These are phyloP conservation scores for Heliocybe sulcata DNA, from an alignment of 1,284 basidiomycete genomes.

Conservation along the genomic window DNA sequence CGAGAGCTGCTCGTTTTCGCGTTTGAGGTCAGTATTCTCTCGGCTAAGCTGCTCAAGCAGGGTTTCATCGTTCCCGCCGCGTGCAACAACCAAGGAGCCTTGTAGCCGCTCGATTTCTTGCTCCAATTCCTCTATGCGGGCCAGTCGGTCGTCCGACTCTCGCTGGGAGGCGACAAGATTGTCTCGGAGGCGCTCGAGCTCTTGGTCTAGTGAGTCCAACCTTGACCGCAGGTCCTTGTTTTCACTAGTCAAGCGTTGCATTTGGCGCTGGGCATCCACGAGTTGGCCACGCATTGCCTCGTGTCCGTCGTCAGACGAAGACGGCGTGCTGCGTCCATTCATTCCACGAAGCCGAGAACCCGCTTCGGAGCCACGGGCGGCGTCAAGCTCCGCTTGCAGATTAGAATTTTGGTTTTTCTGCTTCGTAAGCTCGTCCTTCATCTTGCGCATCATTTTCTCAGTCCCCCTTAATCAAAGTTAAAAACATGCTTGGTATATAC, in stretches of 20 bases:
- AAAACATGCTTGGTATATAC: slow-evolving; percentile 9
- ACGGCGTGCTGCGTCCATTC: slow-evolving; percentile 79
- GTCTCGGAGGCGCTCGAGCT: slow-evolving; percentile 66
- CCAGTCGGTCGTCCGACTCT: slow-evolving; percentile 70
- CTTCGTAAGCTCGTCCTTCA: slow-evolving; percentile 92
- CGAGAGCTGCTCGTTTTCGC: slow-evolving; percentile 79
- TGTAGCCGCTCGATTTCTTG: slow-evolving; percentile 76
- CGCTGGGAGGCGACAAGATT: slow-evolving; percentile 65
- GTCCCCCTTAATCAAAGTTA: slow-evolving; percentile 64
- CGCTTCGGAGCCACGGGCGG: slow-evolving; percentile 51
- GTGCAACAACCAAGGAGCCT: slow-evolving; percentile 67
- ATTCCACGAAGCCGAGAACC: slow-evolving; percentile 50
- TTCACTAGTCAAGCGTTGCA: slow-evolving; percentile 60
- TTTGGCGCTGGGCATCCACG: slow-evolving; percentile 64
- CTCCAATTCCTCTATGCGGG: slow-evolving; percentile 72
- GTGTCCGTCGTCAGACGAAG: slow-evolving; percentile 61
- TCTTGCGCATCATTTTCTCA: slow-evolving; percentile 97
- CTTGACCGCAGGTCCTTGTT: slow-evolving; percentile 74
- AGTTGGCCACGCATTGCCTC: slow-evolving; percentile 64
- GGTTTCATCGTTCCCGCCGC: slow-evolving; percentile 66
- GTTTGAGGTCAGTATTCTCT: slow-evolving; percentile 71
- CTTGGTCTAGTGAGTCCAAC: slow-evolving; percentile 68
- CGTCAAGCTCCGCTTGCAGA: slow-evolving; percentile 78
- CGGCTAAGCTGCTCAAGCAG: slow-evolving; percentile 67
- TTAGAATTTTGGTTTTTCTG: slow-evolving; percentile 77